Percentiles rank a stretch among this genome's conserved stretches.
Evolutionary conservation across 345 rosid species (phyloP).

Genomic region (Odontarrhena argentea): DNA sequence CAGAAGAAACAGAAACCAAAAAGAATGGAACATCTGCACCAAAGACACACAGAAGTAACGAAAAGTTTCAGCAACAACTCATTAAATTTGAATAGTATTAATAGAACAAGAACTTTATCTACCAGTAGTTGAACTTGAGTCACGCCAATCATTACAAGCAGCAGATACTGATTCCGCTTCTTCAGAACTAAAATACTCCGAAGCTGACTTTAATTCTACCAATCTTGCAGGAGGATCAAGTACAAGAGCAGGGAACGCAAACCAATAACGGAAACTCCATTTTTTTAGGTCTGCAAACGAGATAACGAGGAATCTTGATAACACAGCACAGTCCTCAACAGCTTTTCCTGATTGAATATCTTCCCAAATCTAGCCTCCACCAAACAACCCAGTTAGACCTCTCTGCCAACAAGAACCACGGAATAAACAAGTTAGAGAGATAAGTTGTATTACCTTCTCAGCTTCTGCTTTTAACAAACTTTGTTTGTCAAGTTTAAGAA

Average conservation of each 20-base stretch:
- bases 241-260: slow-evolving; percentile 87
- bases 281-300: slow-evolving; percentile 87
- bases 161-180: slow-evolving; percentile 77
- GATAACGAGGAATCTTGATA: slow-evolving; percentile 81
- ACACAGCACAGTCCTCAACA: slow-evolving; percentile 59
- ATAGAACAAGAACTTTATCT: slow-evolving; percentile 10
- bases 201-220: slow-evolving; percentile 71
- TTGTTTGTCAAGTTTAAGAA: slow-evolving; percentile 61
- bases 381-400: slow-evolving; percentile 2
- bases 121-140: slow-evolving; percentile 72
- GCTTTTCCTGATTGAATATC: slow-evolving; percentile 83
- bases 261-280: slow-evolving; percentile 87
- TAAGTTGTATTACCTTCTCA: slow-evolving; percentile 52
- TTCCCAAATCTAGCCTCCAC: slow-evolving; percentile 74
- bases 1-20: slow-evolving; percentile 58
- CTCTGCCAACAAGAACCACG: not conserved
- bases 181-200: slow-evolving; percentile 64
- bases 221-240: slow-evolving; percentile 83
- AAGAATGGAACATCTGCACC: slow-evolving; percentile 84
- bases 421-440: not conserved
- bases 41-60: slow-evolving; percentile 23
- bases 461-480: slow-evolving; percentile 69
- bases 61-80: not conserved
- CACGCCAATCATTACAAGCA: slow-evolving; percentile 87
- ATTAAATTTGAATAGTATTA: not conserved